phyloP scores from a whole-genome alignment of 2,329 filamentous ascomycete species.

The Cladosporium sp. region DNA sequence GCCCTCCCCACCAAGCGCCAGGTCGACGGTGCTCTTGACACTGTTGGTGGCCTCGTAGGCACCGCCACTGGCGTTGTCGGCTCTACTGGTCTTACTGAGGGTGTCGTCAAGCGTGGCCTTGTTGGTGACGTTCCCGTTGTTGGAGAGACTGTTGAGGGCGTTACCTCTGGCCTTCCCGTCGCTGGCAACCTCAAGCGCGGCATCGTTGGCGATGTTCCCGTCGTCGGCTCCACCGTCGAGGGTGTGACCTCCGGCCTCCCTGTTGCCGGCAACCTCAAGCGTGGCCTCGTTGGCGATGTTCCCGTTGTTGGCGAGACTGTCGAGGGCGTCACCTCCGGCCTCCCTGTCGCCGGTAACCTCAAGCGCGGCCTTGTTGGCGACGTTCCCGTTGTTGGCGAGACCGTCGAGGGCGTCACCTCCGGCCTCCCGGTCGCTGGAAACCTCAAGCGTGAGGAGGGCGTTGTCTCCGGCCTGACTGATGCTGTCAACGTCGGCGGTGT shows the following conservation, averaged over 20 bases:
- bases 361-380: constrained; percentile 4
- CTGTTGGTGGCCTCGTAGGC: constrained; percentile 75
- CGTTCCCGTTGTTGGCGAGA: not conserved
- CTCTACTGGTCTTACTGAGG: not conserved
- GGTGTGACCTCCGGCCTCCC: not conserved
- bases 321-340: not conserved
- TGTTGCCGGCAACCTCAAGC: not conserved
- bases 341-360: not conserved
- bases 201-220: too few relatives aligned
- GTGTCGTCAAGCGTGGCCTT: not conserved
- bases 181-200: constrained; percentile 4
- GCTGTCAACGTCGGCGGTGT: too few relatives aligned
- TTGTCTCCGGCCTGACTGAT: not conserved
- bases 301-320: not conserved
- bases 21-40: constrained; percentile 84
- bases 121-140: not conserved
- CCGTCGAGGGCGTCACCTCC: not conserved
- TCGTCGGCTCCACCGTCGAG: not conserved
- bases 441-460: constrained; percentile 2
- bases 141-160: not conserved
- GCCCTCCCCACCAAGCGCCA: constrained; percentile 8
- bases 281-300: not conserved
- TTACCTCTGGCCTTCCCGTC: too few relatives aligned
- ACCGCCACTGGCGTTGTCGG: constrained; percentile 30
- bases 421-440: too few relatives aligned